Evolutionary conservation across 2,329 filamentous ascomycete genomes (phyloP).

Genomic region (Neobulgaria alba): DNA sequence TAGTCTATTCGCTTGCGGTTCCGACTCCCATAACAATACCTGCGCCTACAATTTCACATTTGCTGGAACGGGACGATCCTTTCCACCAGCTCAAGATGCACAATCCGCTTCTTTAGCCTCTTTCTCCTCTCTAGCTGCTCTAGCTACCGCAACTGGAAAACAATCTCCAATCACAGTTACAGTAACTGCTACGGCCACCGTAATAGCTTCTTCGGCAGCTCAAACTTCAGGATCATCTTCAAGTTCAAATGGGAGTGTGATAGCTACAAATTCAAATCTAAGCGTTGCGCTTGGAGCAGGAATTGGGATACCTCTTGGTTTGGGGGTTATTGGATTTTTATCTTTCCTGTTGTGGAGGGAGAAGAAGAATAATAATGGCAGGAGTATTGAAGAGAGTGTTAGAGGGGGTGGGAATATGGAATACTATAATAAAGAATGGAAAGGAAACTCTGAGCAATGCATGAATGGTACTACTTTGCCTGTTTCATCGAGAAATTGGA

Average conservation of each 20-base stretch:
- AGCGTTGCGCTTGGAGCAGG: slow-evolving; percentile 4
- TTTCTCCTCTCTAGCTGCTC: background rate
- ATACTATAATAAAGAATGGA: too few relatives aligned
- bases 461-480: too few relatives aligned
- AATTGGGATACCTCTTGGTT: slow-evolving; percentile 6
- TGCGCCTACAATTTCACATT: background rate
- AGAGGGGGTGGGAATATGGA: too few relatives aligned
- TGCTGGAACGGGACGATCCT: background rate
- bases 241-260: background rate
- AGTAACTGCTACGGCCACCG: background rate
- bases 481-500: too few relatives aligned
- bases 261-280: slow-evolving; percentile 1
- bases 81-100: background rate
- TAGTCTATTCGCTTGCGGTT: background rate
- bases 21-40: background rate
- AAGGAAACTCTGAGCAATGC: too few relatives aligned
- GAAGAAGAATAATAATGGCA: background rate
- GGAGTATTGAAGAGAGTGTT: too few relatives aligned
- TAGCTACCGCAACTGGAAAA: background rate
- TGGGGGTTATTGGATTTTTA: slow-evolving; percentile 5
- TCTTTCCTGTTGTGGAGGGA: slow-evolving; percentile 7
- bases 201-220: background rate
- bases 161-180: too few relatives aligned
- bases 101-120: background rate
- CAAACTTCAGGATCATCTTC: background rate